Evolutionary conservation across 768 basidiomycete genomes (phyloP).

Genomic region (Amanita pallidorosea): DNA sequence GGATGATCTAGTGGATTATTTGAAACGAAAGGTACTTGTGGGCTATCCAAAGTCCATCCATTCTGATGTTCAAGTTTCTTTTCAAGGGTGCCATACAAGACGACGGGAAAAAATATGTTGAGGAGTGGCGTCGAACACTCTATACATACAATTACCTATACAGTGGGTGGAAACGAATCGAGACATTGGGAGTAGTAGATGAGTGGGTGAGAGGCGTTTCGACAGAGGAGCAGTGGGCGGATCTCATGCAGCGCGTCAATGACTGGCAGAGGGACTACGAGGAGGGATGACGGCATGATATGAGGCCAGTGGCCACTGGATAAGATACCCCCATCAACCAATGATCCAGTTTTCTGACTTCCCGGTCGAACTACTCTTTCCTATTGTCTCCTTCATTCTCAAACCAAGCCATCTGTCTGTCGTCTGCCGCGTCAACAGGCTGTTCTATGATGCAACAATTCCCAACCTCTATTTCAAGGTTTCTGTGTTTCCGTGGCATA

Average conservation of each 20-base stretch:
- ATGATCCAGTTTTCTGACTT: constrained; percentile 44
- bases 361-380: constrained; percentile 48
- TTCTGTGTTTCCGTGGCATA: constrained; percentile 64
- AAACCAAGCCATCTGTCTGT: background rate
- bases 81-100: constrained; percentile 26
- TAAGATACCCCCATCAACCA: too few relatives aligned
- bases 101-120: constrained; percentile 34
- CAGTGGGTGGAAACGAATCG: constrained; percentile 35
- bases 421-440: background rate
- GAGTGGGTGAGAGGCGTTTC: constrained; percentile 36
- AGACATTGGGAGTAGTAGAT: constrained; percentile 24
- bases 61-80: constrained; percentile 17
- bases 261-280: constrained; percentile 28
- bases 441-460: constrained; percentile 24
- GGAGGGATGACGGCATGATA: too few relatives aligned
- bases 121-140: constrained; percentile 33
- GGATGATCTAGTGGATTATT: constrained; percentile 23
- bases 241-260: constrained; percentile 34
- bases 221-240: constrained; percentile 41
- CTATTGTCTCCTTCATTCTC: constrained; percentile 13
- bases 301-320: too few relatives aligned
- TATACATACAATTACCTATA: constrained; percentile 22
- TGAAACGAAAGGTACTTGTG: constrained; percentile 18
- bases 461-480: constrained; percentile 46
- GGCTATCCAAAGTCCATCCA: constrained; percentile 28